A percentile compares a stretch with the other conserved stretches of the same genome.
Conservation (phyloP, 1,139 yeast genomes). For the Tardiomyces depauwii region DNA sequence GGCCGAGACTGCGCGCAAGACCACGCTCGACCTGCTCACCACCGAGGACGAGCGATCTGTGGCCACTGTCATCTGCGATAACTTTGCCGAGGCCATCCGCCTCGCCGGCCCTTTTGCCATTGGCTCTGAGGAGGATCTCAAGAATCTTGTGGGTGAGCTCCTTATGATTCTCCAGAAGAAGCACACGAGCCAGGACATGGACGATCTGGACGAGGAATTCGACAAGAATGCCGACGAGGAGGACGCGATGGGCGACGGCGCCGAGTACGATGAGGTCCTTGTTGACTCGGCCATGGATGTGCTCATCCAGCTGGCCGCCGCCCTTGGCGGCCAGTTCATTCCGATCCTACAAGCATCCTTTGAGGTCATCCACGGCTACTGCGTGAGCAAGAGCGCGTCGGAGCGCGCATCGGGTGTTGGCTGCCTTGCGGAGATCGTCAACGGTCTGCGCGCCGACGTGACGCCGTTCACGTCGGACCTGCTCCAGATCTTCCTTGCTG, state of each 20-base stretch:
- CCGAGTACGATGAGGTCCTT: constrained; percentile 80
- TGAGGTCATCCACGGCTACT: constrained; percentile 49
- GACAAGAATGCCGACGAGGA: constrained; percentile 39
- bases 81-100: constrained; percentile 57
- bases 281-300: constrained; percentile 83
- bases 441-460: constrained; percentile 51
- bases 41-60: constrained; percentile 74
- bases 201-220: constrained; percentile 47
- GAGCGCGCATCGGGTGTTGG: constrained; percentile 85
- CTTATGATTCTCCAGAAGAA: constrained; percentile 64
- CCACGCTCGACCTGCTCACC: constrained; percentile 50
- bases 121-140: constrained; percentile 48
- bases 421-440: constrained; percentile 79
- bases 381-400: constrained; percentile 51
- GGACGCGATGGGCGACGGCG: constrained; percentile 29
- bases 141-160: constrained; percentile 56
- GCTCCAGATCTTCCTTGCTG: constrained; percentile 54
- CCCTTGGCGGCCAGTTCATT: constrained; percentile 64
- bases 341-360: constrained; percentile 67
- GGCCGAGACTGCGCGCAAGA: constrained; percentile 53
- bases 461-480: constrained; percentile 63
- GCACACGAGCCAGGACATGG: constrained; percentile 68
- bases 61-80: constrained; percentile 72
- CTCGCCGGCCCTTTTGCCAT: constrained; percentile 65
- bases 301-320: constrained; percentile 60